Evolutionary conservation across 805 yeast species (phyloP).

Genomic region (Geotrichum ghanense): DNA sequence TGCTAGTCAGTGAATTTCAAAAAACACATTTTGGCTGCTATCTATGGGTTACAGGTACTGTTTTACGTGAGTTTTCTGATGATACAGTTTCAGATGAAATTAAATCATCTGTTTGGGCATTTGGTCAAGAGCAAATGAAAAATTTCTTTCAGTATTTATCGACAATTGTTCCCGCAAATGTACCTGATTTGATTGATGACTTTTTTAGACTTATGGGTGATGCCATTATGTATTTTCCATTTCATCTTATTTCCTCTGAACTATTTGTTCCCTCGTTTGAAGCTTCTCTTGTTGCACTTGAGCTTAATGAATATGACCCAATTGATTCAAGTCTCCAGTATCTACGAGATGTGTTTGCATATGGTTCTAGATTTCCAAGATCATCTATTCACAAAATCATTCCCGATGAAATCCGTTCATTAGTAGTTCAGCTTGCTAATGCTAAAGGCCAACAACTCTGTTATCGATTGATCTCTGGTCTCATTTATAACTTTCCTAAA

Average conservation of each 20-base stretch:
- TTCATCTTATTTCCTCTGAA: slow-evolving; percentile 33
- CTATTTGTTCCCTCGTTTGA: slow-evolving; percentile 37
- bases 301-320: slow-evolving; percentile 59
- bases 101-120: slow-evolving; percentile 57
- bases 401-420: slow-evolving; percentile 42
- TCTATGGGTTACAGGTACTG: slow-evolving; percentile 75
- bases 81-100: slow-evolving; percentile 37
- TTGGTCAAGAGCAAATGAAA: slow-evolving; percentile 54
- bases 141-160: slow-evolving; percentile 36
- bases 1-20: slow-evolving; percentile 60
- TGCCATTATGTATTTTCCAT: slow-evolving; percentile 62
- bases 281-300: slow-evolving; percentile 44
- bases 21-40: slow-evolving; percentile 67
- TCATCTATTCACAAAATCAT: slow-evolving; percentile 44
- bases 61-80: slow-evolving; percentile 52
- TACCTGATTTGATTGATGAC: slow-evolving; percentile 74
- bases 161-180: slow-evolving; percentile 18
- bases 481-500: slow-evolving; percentile 57
- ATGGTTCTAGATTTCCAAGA: slow-evolving; percentile 80
- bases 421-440: slow-evolving; percentile 33
- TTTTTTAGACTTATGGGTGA: slow-evolving; percentile 74
- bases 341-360: slow-evolving; percentile 68
- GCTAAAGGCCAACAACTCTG: slow-evolving; percentile 49
- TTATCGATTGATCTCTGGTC: slow-evolving; percentile 46
- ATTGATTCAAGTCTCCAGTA: slow-evolving; percentile 60